These are phyloP conservation scores for Graphiopsis chlorocephala DNA, from an alignment of 2,329 filamentous ascomycete species.

Conservation along the genomic window DNA sequence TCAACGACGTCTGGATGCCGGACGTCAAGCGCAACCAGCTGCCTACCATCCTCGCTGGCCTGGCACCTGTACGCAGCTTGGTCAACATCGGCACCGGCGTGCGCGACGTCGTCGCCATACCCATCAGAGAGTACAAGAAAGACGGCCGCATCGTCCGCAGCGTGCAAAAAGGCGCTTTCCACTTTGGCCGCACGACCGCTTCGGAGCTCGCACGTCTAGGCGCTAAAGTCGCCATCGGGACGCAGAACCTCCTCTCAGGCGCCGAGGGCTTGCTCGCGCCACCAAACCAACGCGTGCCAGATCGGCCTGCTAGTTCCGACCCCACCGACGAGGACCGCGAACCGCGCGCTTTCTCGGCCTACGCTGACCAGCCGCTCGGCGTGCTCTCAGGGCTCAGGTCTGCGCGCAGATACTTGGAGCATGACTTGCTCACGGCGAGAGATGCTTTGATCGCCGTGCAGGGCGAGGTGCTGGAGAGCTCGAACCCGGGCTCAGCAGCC, in stretches of 20 bases:
- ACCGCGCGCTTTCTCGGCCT: conserved; percentile 78
- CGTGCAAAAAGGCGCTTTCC: conserved; percentile 82
- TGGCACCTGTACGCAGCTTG: conserved; percentile 84
- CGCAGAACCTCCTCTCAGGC: conserved; percentile 86
- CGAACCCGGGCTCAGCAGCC: conserved; percentile 75
- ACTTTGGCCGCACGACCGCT: conserved; percentile 90
- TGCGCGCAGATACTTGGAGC: conserved; percentile 76
- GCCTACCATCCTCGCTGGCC: conserved; percentile 79
- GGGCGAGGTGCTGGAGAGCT: conserved; percentile 83
- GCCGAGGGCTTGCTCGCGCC: conserved; percentile 73
- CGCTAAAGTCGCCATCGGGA: conserved; percentile 90
- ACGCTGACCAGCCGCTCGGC: conserved; percentile 89
- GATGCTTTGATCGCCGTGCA: conserved; percentile 95
- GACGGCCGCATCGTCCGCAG: conserved; percentile 90
- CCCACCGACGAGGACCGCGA: conserved; percentile 66
- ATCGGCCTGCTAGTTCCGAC: conserved; percentile 18
- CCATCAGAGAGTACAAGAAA: conserved; percentile 88
- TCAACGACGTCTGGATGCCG: conserved; percentile 96
- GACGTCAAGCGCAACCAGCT: conserved; percentile 89
- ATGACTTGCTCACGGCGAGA: conserved; percentile 80
- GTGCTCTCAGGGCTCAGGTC: conserved; percentile 82
- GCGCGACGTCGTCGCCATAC: conserved; percentile 80
- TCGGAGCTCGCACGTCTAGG: conserved; percentile 92
- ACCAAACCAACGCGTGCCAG: conserved; percentile 14
- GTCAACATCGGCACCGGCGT: conserved; percentile 90